Base-by-base conservation (phyloP, 306 rosid species). In the Pachyrhizus erosus region DNA sequence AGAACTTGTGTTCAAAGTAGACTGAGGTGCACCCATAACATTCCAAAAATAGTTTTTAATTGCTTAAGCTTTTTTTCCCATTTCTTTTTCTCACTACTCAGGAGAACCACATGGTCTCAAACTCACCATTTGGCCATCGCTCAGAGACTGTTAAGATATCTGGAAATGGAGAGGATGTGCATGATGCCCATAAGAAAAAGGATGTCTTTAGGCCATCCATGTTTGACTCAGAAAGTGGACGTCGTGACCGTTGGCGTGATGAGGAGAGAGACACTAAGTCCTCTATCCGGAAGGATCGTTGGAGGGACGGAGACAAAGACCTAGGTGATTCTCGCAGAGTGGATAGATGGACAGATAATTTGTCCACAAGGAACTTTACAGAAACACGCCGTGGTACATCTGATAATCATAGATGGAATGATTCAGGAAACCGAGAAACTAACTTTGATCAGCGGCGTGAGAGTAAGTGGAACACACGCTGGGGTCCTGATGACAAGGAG, bases 381-480 rank as follows among this genome's bases (percentile, higher is more conserved):
- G 98, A 93, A 74, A 51, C 86, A 45, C 97, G 94, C 9, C 99
- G 97, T 60, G 91, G 65, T 74, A 23, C 91, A 23, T 34, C 94
- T 33, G 98, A 94, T 39, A 37, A 27, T 73, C 58, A 73, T 5
- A 80, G 89, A 33, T 80, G 97, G 98, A 86, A 88, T 72, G 97
- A 93, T 75, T 86, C 91, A 5, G 86, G 91, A 83, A 96, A 86
- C 87, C 84, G 70, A 77, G 98, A 94, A 33, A 74, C 83, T 52
- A 89, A 89, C 81, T 84, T 85, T 51, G 99, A 96, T 57, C 99
- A 91, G 60, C 90, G 98, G 43, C 97, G 99, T 42, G 99, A 96
- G 87, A 94, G 92, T 89, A 96, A 96, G 85, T 96, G 99, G 99
- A 96, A 94, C 87, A 86, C 98, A 0, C 98, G 99, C n/a, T 96